A percentile compares a stretch with the other conserved stretches of the same genome.
phyloP scores from a whole-genome alignment of 768 basidiomycete genomes.

The Collybia sp. region DNA sequence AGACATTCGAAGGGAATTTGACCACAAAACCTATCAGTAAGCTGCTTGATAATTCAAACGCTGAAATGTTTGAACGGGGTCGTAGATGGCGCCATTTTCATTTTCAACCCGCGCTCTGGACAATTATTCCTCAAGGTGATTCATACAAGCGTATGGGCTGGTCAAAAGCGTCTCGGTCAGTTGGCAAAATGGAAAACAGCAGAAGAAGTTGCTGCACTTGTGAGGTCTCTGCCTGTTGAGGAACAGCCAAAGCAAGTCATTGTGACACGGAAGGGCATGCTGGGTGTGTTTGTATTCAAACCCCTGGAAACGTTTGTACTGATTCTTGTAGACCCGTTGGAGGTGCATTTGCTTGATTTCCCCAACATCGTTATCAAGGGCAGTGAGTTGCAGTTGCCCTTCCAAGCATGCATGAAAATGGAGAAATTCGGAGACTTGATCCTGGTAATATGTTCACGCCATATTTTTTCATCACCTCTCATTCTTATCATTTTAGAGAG shows the following conservation, averaged over 20 bases:
- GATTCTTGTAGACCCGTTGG: conserved; percentile 66
- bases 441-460: conserved; percentile 39
- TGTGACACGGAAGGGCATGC: conserved; percentile 99
- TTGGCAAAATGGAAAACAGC: conserved; percentile 99
- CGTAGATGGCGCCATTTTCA: conserved; percentile 91
- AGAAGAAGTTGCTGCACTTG: conserved; percentile 97
- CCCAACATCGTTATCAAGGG: conserved; percentile 99
- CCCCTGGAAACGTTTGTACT: conserved; percentile 1
- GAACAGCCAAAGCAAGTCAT: conserved; percentile 99
- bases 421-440: conserved; percentile 99
- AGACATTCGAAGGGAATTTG: conserved; percentile 99
- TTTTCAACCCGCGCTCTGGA: conserved; percentile 98
- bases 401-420: conserved; percentile 99
- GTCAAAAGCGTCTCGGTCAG: conserved; percentile 99
- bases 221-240: conserved; percentile 98
- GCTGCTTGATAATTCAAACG: conserved; percentile 14
- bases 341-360: conserved; percentile 99
- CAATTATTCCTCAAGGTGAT: conserved; percentile 99
- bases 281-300: conserved; percentile 49
- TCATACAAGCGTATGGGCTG: conserved; percentile 99
- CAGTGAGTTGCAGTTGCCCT: conserved; percentile 94
- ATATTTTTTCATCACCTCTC: neutral
- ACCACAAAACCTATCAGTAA: conserved; percentile 97
- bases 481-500: conserved; percentile 47
- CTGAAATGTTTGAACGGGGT: conserved; percentile 7